Base-by-base conservation (phyloP, 345 rosid genomes). In the Camelina hispida region DNA sequence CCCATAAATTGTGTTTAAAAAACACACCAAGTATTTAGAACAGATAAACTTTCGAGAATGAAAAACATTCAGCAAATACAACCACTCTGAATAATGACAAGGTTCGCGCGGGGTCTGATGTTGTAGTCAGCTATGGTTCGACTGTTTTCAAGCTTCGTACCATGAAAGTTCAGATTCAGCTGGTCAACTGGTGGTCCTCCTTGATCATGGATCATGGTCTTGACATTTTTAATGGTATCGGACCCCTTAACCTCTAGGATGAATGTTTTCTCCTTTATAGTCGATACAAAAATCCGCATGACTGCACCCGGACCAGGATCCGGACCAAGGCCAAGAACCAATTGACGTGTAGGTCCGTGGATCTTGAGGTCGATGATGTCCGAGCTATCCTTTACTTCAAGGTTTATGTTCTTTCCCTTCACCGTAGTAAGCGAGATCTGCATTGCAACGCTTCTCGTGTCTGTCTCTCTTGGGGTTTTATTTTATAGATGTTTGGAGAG, bases 71-170 rank as follows among this genome's bases (percentile, higher is more conserved):
- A 61, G 75, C 75, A 71, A 14, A 61, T 38, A 37, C 75, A 71
- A 50, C 42, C 51, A 7, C 18, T 52, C 18, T 51, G 48, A 7
- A 72, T 53, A 72, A 61, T 72, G 68, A 72, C 76, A 50, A 72
- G 76, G 22, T 61, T 72, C 1, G 61, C 18, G 43, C 38, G 42
- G 0, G 61, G 20, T 35, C 38, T 72, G 60, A 72, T 72, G 43
- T 72, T 62, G 68, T 72, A 72, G 68, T 72, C 25, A 61, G 42
- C 61, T 37, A 72, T 15, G 20, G 76, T 61, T 14, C 51, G 68
- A 12, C 1, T 51, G 15, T 37, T 17, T 14, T 38, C 11, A 8
- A 71, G 68, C 17, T 51, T 23, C 6, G 20, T 61, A 10, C 75
- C 68, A 71, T 10, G 75, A 38, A 37, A 50, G 52, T 50, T 61